Evolutionary conservation across 2,329 filamentous ascomycete genomes (phyloP).

Genomic region (Neoscytalidium dimidiatum): DNA sequence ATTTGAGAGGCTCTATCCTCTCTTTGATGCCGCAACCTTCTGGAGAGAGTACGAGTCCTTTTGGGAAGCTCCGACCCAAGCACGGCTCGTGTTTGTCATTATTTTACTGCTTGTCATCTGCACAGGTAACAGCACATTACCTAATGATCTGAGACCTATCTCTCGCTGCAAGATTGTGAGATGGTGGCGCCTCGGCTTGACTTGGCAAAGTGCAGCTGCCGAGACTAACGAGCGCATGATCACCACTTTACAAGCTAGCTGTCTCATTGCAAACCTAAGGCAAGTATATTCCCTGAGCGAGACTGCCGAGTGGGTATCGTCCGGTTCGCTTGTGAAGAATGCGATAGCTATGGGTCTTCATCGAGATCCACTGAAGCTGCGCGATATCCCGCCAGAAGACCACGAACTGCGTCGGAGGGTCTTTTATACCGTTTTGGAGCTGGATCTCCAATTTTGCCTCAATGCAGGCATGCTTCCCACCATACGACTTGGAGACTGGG

Average conservation of each 20-base stretch:
- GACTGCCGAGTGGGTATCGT: neutral
- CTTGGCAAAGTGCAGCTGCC: slow-evolving; percentile 5
- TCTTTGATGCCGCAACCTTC: slow-evolving; percentile 29
- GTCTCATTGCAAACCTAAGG: neutral
- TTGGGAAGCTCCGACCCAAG: slow-evolving; percentile 23
- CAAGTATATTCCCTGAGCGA: slow-evolving; percentile 1
- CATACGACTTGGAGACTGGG: slow-evolving; percentile 1
- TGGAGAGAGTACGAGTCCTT: slow-evolving; percentile 27
- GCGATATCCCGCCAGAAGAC: slow-evolving; percentile 37
- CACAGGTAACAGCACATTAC: neutral
- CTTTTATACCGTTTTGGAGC: slow-evolving; percentile 47
- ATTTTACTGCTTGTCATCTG: slow-evolving; percentile 2
- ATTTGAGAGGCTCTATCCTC: neutral
- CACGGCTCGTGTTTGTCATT: neutral
- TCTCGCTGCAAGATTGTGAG: neutral
- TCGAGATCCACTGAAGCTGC: slow-evolving; percentile 39
- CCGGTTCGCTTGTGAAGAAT: slow-evolving; percentile 42
- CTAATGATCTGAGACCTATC: neutral
- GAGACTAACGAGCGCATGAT: slow-evolving; percentile 7
- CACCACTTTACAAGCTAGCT: neutral
- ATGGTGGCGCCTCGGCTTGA: slow-evolving; percentile 13
- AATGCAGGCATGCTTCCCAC: slow-evolving; percentile 23
- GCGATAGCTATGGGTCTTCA: slow-evolving; percentile 48
- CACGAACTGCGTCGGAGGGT: slow-evolving; percentile 47
- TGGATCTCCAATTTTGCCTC: slow-evolving; percentile 37